Evolutionary conservation across 805 yeast species (phyloP), one percentile per base, ranked within the genome.

Genomic region (Metschnikowia peoriensis): DNA sequence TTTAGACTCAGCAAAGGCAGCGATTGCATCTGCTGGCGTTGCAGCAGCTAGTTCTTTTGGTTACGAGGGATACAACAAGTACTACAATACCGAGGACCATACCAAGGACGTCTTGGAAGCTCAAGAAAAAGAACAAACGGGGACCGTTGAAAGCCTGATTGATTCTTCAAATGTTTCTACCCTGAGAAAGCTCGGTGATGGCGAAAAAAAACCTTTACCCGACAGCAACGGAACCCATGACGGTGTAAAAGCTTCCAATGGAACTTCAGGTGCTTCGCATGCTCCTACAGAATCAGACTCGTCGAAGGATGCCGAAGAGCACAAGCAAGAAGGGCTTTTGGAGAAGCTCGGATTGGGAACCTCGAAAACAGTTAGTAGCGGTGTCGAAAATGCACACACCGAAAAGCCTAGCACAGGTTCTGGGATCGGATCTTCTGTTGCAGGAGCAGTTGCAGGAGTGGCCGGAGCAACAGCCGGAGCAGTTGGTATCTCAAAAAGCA

Each of bases 41-140:
- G 58, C 54, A 7, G 62, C 65, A n/a, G 63, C 64, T 32, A 55
- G 59, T 6, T 60, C 61, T 17, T 54, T 61, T 17, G 64, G 64
- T 7, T 59, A 52, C 46, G 63, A 55, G n/a, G 58, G 55, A 14
- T 57, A 57, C 60, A 52, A 55, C 49, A 48, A 50, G 38, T 55
- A 51, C 49, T 45, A 60, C 42, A 49, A 56, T 41, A 43, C 49
- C 27, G 43, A 50, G 16, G 47, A 47, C 28, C 52, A 49, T 41
- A 39, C 52, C 6, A 44, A 17, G 32, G 44, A 49, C 15, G 52
- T 49, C 32, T 11, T 38, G 28, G 27, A 16, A 29, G 43, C 38
- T 7, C 50, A 27, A 5, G 50, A 47, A 12, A 28, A n/a, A 3
- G 15, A 14, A 11, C 17, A 10, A n/a, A 14, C 11, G 27, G 37